Evolutionary conservation across 2,329 filamentous ascomycete genomes (phyloP), one percentile per base, ranked within the genome.

Genomic region (Trichoderma semiorbis): DNA sequence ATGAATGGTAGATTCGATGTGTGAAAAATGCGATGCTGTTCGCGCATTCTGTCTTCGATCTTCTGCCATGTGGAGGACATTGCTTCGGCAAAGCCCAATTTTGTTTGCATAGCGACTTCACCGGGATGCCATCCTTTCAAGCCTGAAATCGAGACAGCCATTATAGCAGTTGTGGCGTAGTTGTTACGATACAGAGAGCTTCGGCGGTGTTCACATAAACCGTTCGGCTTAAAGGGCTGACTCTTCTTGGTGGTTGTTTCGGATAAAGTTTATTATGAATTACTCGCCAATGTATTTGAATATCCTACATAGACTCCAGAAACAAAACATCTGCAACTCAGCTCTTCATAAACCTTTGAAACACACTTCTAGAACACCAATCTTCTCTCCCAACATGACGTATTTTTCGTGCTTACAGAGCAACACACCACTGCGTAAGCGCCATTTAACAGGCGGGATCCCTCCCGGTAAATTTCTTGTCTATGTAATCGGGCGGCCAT

Each of bases 11-110:
- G 14, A 18, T 71, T 71, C 10, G 62, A 61, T 8, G 69, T 71
- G 39, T 71, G 69, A 21, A 71, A 71, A 30, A 71, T 67, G 36
- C 69, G 69, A 53, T 71, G 69, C 21, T 71, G 69, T 53, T 71
- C 69, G n/a, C 61, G 69, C 69, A 71, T 71, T 7, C 24, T 28
- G 14, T 67, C 47, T 53, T 66, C 61, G 16, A 71, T 71, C 6
- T 47, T 32, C 16, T 50, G 62, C 53, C 63, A 71, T 43, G 53
- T 36, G 21, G 50, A 43, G 7, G 21, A 3, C 32, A 71, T 55
- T 11, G 69, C 69, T 12, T 67, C 69, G 4, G 62, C 69, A 28
- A 60, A 71, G n/a, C 69, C 69, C 16, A 71, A 12, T 36, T 71
- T 65, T n/a, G 26, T 43, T 18, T 71, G 69, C 50, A 71, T 47